These are phyloP conservation scores for Xenoacremonium recifei DNA, from an alignment of 2,329 filamentous ascomycete species.

Conservation along the genomic window DNA sequence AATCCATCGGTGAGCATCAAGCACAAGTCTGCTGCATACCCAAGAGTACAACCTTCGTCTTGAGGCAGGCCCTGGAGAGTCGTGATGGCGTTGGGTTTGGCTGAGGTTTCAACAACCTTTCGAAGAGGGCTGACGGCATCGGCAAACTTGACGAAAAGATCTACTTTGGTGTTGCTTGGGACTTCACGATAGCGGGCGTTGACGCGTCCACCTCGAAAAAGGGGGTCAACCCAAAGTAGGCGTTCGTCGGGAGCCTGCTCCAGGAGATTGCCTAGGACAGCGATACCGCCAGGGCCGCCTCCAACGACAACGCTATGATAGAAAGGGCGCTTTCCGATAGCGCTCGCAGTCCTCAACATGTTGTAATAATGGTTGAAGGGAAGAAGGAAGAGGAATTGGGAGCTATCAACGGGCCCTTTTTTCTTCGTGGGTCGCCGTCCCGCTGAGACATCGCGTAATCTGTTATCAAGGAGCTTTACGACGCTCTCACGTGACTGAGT, in stretches of 20 bases:
- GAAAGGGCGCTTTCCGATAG: slow-evolving; percentile 31
- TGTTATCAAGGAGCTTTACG: no score
- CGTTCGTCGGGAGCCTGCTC: slow-evolving; percentile 43
- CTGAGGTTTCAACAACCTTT: slow-evolving; percentile 45
- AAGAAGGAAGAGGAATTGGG: no score
- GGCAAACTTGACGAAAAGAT: slow-evolving; percentile 57
- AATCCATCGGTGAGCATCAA: slow-evolving; percentile 44
- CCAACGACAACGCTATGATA: slow-evolving; percentile 19
- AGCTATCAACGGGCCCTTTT: no score
- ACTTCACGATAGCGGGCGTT: slow-evolving; percentile 58
- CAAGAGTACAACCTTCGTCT: slow-evolving; percentile 55
- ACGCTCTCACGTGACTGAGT: no score
- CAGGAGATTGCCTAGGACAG: slow-evolving; percentile 59
- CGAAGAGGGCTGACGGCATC: slow-evolving; percentile 52
- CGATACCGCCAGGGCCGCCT: slow-evolving; percentile 43
- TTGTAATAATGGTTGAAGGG: not conserved
- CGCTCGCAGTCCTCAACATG: not conserved
- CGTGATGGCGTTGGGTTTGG: slow-evolving; percentile 53
- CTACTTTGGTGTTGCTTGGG: slow-evolving; percentile 61
- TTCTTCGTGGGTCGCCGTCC: no score
- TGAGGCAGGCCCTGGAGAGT: slow-evolving; percentile 52
- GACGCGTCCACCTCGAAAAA: slow-evolving; percentile 52
- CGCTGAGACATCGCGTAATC: no score
- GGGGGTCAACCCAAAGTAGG: slow-evolving; percentile 59
- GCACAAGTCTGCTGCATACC: slow-evolving; percentile 56